Base-by-base conservation (phyloP, 1,284 basidiomycete species). In the Heliocybe sulcata region DNA sequence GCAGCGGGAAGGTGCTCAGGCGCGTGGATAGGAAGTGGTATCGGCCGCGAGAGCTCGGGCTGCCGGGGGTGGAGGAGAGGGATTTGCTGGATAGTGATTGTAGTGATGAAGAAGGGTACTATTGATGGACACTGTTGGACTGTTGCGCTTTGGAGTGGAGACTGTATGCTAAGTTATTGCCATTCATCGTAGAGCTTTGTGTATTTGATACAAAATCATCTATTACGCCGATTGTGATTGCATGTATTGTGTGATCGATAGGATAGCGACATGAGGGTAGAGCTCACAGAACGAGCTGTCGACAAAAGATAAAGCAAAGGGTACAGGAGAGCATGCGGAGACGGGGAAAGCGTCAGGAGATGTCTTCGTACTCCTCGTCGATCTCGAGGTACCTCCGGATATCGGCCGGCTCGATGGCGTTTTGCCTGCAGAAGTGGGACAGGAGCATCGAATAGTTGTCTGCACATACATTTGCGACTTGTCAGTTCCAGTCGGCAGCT, bases 291-390 rank as follows among this genome's bases (percentile, higher is more conserved):
- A 42, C 38, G 38, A 42, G 38, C 38, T n/a, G 12, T 31, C 29
- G 29, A 31, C 29, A 31, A 4, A 31, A 42, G 38, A 16, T 9
- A 3, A 42, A 20, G 12, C 3, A n/a, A n/a, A n/a, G n/a, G n/a
- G n/a, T n/a, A n/a, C n/a, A n/a, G n/a, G n/a, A n/a, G n/a, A n/a
- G n/a, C n/a, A n/a, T n/a, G 19, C 38, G 38, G 12, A n/a, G 38
- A 20, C 38, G 8, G 16, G 19, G 38, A 42, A 20, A 42, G 19
- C 3, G 6, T 42, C 16, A 86, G 56, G 70, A 80, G 45, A 90
- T 77, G 63, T 89, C 86, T 63, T 90, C 87, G 58, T 88, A 90
- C 53, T 86, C 83, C 26, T 87, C 85, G 54, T 76, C 78, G 42
- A 90, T 73, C 1, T 77, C 83, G 48, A 90, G 70, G 65, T 81